Evolutionary conservation across 305 asterid genomes (phyloP), one percentile per base, ranked within the genome.

Genomic region (Salvia sclarea): DNA sequence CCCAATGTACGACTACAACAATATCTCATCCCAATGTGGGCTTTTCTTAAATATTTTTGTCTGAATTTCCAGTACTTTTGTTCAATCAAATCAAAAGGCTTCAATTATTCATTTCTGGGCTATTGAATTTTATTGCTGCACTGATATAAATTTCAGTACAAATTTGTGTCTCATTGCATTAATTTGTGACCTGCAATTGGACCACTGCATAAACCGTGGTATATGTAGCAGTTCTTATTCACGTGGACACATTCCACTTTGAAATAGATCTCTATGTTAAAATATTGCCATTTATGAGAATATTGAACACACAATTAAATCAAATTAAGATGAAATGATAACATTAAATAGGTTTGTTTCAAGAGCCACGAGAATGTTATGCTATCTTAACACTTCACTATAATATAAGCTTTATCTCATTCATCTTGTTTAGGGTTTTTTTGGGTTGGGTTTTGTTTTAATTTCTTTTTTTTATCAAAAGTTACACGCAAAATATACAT

Each of bases 51-150:
- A 24, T 9, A 21, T 53, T 24, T 30, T 48, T 53, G 35, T 12
- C 60, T 25, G 20, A 53, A 24, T 53, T 53, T 53, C 60, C 60
- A 12, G 60, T 6, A 53, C 60, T 24, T 25, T 5, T 22, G 14
- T 12, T 53, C 60, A 53, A 24, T 24, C 33, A 53, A 53, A 25
- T 53, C 55, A 24, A 6, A 24, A 24, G 37, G 37, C 37, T 53
- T 53, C 37, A 53, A 53, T 53, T 53, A 13, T 53, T 12, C 35
- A 53, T 53, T 53, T 24, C 2, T 53, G 60, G 60, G 60, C 60
- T 22, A 53, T 53, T 0, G 6, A 53, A 12, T 25, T 53, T 12
- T 24, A 11, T 25, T 24, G 20, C 6, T 4, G 59, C 33, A 24
- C 10, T 22, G 8, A 50, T 50, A 8, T 5, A 45, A 0, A n/a